Conservation (phyloP, 768 basidiomycete species). For the Butyriboletus loyo region DNA sequence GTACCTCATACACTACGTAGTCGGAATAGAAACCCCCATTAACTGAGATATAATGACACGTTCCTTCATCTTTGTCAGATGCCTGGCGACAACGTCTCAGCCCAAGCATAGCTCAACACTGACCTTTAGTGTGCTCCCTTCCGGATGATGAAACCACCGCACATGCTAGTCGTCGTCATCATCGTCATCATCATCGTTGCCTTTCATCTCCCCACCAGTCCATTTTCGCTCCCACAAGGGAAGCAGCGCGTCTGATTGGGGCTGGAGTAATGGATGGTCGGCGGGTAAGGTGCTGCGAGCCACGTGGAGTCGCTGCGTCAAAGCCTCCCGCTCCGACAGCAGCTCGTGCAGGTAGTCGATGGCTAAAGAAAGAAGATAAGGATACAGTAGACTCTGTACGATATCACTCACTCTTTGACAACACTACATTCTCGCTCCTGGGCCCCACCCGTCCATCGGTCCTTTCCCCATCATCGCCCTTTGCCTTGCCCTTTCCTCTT, state of each 20-base stretch:
- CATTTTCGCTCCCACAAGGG: constrained; percentile 82
- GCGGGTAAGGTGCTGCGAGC: constrained; percentile 57
- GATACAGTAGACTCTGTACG: background rate
- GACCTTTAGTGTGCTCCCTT: background rate
- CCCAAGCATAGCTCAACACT: background rate
- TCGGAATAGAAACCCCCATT: constrained; percentile 16
- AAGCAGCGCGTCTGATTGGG: constrained; percentile 23
- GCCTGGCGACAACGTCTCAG: background rate
- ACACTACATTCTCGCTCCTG: constrained; percentile 84
- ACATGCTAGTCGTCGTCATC: constrained; percentile 42
- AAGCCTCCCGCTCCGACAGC: constrained; percentile 52
- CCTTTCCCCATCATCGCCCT: constrained; percentile 56
- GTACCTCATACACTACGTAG: constrained; percentile 4
- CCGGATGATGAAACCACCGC: background rate
- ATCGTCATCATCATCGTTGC: constrained; percentile 45
- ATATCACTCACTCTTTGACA: constrained; percentile 70
- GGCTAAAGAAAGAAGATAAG: constrained; percentile 43
- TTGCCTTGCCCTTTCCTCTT: constrained; percentile 36
- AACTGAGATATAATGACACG: constrained; percentile 28
- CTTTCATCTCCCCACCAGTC: constrained; percentile 66
- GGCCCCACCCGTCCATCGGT: constrained; percentile 85
- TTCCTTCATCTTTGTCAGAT: constrained; percentile 2
- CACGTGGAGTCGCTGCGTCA: constrained; percentile 56
- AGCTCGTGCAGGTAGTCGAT: constrained; percentile 81
- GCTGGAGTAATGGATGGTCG: constrained; percentile 53